Conservation (phyloP, 352 stramenopile species). For the Globisporangium solare region DNA sequence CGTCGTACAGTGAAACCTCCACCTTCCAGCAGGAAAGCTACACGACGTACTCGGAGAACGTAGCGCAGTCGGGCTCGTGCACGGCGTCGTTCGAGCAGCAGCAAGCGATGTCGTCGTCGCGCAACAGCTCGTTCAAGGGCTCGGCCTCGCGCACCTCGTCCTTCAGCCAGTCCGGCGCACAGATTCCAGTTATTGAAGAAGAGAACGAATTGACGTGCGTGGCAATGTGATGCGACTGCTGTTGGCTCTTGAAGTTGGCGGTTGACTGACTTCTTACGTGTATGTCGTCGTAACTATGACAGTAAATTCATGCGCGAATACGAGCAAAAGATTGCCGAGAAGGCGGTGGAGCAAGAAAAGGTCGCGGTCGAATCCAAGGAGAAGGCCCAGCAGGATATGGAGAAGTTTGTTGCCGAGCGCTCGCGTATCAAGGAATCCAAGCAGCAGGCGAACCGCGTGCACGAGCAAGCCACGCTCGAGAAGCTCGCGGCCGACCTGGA, state of each 20-base stretch:
- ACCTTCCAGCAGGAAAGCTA: conserved; percentile 19
- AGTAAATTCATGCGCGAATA: conserved; percentile 76
- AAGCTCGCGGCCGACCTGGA: conserved; percentile 93
- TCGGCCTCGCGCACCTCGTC: conserved; percentile 14
- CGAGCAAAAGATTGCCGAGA: conserved; percentile 59
- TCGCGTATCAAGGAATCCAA: conserved; percentile 86
- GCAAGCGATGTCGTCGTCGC: conserved; percentile 9
- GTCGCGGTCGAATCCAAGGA: conserved; percentile 65
- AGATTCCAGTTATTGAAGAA: conserved; percentile 50
- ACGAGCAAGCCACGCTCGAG: conserved; percentile 93
- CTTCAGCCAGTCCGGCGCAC: conserved; percentile 14
- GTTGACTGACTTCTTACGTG: background rate
- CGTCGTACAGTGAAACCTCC: conserved; percentile 12
- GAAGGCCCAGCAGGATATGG: conserved; percentile 63
- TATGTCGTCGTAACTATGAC: conserved; percentile 8
- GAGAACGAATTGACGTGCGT: conserved; percentile 76
- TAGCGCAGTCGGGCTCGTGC: conserved; percentile 9
- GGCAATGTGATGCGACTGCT: background rate
- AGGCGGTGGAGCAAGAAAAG: conserved; percentile 69
- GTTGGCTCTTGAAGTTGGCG: background rate
- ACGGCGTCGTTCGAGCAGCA: conserved; percentile 17
- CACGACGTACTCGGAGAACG: conserved; percentile 11
- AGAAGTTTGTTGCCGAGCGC: conserved; percentile 81
- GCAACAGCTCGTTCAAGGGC: conserved; percentile 22
- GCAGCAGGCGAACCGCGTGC: conserved; percentile 90